phyloP scores from a whole-genome alignment of 139 green algal species.

The Nannochloris sp. region DNA sequence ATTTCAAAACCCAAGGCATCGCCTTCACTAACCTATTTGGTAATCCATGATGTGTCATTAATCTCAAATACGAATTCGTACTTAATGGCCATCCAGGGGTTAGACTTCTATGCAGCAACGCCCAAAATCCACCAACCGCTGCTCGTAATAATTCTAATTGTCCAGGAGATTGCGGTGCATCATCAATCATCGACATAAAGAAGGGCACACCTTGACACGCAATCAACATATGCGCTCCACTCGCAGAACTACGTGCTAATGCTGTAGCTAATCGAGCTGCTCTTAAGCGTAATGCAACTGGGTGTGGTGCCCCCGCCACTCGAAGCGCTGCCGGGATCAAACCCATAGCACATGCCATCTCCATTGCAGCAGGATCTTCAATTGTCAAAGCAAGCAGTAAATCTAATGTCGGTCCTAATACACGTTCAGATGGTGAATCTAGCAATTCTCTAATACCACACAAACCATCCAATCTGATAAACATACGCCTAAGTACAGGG shows the following conservation, averaged over 20 bases:
- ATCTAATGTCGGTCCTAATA: conserved; percentile 41
- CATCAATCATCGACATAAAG: conserved; percentile 18
- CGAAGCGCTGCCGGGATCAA: conserved; percentile 51
- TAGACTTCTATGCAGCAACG: conserved; percentile 4
- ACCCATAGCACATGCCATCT: conserved; percentile 59
- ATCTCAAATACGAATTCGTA: conserved; percentile 14
- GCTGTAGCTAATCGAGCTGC: conserved; percentile 54
- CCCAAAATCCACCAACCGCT: conserved; percentile 6
- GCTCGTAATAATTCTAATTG: conserved; percentile 6
- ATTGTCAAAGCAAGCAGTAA: conserved; percentile 40
- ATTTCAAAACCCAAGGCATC: conserved; percentile 14
- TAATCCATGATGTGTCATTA: conserved; percentile 20
- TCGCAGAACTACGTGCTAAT: conserved; percentile 17
- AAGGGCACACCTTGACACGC: conserved; percentile 43
- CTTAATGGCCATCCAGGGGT: background rate
- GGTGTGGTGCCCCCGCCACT: conserved; percentile 18
- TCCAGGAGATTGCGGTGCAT: background rate
- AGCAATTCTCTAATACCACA: conserved; percentile 68
- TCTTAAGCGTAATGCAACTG: conserved; percentile 28
- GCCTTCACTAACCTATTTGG: background rate
- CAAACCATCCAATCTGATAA: conserved; percentile 55
- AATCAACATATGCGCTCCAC: conserved; percentile 61
- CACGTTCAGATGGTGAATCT: conserved; percentile 37
- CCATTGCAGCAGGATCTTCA: conserved; percentile 39
- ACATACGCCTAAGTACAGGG: conserved; percentile 29